Base-by-base conservation (phyloP, 768 basidiomycete genomes). In the Boletus rufocinnamomeus region DNA sequence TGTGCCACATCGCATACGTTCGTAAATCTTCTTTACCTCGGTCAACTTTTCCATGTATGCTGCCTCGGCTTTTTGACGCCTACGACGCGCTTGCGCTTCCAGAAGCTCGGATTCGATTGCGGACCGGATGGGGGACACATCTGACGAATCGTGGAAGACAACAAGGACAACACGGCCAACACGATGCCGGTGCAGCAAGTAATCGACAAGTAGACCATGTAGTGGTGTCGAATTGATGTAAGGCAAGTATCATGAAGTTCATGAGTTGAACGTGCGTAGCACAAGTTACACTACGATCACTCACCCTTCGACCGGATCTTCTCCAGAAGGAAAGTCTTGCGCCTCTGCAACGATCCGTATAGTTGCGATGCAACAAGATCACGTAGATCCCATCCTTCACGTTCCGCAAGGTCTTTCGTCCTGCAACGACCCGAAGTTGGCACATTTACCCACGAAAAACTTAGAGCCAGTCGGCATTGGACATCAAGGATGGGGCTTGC, bases 1-100 rank as follows among this genome's bases (percentile, higher is more conserved):
- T 0, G 62, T 58, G 28, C 74, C 70, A 1, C 76, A 75, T 35
- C 77, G 75, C 32, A 87, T 75, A 46, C 75, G 71, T 46, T 80
- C 70, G 56, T 86, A 80, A 52, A 82, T 72, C 48, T 71, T 69
- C 52, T 73, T 75, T 13, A 85, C 69, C 37, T 75, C 76, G 8
- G 63, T 52, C 30, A 77, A 66, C 41, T 67, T 67, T 46, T 62
- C 55, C 56, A 58, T 56, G 53, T 74, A 72, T 3, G 59, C 56
- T 1, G 28, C 55, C 54, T 76, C 75, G 1, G 68, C 68, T 21
- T 64, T 58, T 25, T 72, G 70, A 23, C 72, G 71, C 27, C 60
- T 49, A 6, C 62, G 72, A 2, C 56, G 68, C 28, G 69, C 73
- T 51, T 60, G 62, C 45, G 70, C 56, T 1, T 54, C 48, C 14